Evolutionary conservation across 805 yeast genomes (phyloP), one percentile per base, ranked within the genome.

Genomic region (Nakazawaea molendinolei): DNA sequence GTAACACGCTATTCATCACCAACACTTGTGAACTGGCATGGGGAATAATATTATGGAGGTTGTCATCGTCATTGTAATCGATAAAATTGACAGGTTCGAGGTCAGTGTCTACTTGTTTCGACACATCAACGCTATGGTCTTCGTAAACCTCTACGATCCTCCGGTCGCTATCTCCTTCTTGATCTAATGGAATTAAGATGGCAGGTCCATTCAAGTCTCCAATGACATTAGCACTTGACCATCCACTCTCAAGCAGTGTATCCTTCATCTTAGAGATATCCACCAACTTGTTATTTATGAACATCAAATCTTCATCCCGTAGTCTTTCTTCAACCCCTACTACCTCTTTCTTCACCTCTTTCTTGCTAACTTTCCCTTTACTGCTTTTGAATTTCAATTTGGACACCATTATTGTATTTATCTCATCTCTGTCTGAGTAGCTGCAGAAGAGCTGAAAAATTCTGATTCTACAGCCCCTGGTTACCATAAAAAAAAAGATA

Each of bases 351-450:
- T 28, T 28, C 18, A 14, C 19, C 3, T 5, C 6, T 9, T 19
- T 25, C 32, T 27, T 38, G 31, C 19, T 24, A 36, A 25, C 27
- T 38, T 31, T 43, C 42, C 36, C 49, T 55, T 14, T 34, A 46
- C 25, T 44, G 49, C 60, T 59, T 40, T 59, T 59, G 34, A 59
- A 59, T 4, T 41, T 38, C 8, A 59, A 45, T 39, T 53, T 58
- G 2, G 56, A 44, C 2, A 55, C 63, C 64, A 59, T 57, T 18
- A 20, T 13, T 16, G n/a, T 19, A 17, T 12, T 24, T 25, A 24
- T 27, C 28, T 30, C 13, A 28, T 28, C 31, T 28, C 33, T 16
- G n/a, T n/a, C n/a, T 5, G 9, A 3, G 18, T n/a, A 5, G 3
- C 26, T 30, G 14, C 15, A 4, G 3, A 13, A 30, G 16, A 13